phyloP scores from a whole-genome alignment of 805 yeast species.

The Komagataella kurtzmanii region DNA sequence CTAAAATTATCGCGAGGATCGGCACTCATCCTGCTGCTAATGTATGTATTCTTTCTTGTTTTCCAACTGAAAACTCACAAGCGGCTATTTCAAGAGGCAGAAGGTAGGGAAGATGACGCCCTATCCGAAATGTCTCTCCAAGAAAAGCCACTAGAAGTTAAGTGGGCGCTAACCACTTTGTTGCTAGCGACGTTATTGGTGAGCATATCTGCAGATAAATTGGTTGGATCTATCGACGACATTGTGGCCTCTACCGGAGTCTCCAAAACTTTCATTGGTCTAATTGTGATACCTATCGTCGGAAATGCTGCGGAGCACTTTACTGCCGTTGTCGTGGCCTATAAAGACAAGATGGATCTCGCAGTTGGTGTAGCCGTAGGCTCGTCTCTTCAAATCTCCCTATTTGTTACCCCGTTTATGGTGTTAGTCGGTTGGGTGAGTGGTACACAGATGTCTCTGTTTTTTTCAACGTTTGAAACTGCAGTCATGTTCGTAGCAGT shows the following conservation, averaged over 20 bases:
- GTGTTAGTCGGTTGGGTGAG: constrained; percentile 89
- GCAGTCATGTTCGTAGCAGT: constrained; percentile 85
- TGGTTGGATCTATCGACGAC: constrained; percentile 88
- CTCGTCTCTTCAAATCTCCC: constrained; percentile 86
- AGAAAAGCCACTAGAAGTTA: constrained; percentile 25
- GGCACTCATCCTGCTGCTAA: constrained; percentile 59
- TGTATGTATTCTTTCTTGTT: constrained; percentile 66
- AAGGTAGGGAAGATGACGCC: constrained; percentile 5
- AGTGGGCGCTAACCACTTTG: constrained; percentile 41
- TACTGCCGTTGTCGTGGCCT: constrained; percentile 89
- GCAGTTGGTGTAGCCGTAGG: constrained; percentile 97
- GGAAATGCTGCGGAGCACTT: constrained; percentile 99
- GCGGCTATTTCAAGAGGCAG: constrained; percentile 37
- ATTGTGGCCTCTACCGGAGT: constrained; percentile 76
- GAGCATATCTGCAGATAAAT: constrained; percentile 83
- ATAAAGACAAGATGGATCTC: constrained; percentile 93
- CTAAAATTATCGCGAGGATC: constrained; percentile 77
- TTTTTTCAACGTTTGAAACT: constrained; percentile 88
- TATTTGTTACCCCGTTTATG: constrained; percentile 91
- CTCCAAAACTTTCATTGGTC: constrained; percentile 90
- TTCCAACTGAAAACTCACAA: constrained; percentile 89
- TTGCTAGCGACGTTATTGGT: constrained; percentile 62
- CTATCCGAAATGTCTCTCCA: background rate
- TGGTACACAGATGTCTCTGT: constrained; percentile 85
- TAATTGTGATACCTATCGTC: constrained; percentile 88